phyloP scores from a whole-genome alignment of 495 filamentous ascomycete genomes.

The Trichoderma orchidacearum region DNA sequence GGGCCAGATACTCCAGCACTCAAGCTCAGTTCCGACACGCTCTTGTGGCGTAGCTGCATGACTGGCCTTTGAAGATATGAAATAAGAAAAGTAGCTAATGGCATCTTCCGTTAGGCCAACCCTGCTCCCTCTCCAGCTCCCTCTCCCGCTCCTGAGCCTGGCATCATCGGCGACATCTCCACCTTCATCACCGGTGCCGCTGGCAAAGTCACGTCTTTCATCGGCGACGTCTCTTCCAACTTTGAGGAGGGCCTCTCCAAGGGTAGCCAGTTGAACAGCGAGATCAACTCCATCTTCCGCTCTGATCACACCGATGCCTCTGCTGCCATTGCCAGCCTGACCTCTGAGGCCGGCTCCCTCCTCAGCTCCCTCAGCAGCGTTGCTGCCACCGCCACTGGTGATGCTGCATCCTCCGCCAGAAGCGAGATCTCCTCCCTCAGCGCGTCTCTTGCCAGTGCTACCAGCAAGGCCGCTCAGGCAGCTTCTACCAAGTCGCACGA shows the following conservation, averaged over 20 bases:
- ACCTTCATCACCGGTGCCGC: not conserved
- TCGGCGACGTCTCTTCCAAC: not conserved
- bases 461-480: not conserved
- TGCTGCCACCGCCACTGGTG: not conserved
- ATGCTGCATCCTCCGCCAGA: not conserved
- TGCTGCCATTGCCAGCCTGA: constrained; percentile 5
- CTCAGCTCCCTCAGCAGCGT: constrained; percentile 6
- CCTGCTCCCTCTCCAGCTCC: not conserved
- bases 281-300: constrained; percentile 2
- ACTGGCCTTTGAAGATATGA: too few relatives aligned
- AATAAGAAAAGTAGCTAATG: too few relatives aligned
- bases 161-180: not conserved
- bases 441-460: constrained; percentile 1
- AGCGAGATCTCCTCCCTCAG: not conserved
- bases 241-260: not conserved
- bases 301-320: not conserved
- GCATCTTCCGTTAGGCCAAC: too few relatives aligned
- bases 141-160: not conserved
- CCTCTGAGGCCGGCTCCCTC: constrained; percentile 6
- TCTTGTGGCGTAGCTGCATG: too few relatives aligned
- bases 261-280: constrained; percentile 1
- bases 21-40: too few relatives aligned
- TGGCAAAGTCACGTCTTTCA: not conserved
- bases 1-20: not conserved
- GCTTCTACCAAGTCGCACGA: not conserved